These are phyloP conservation scores for Austroboletus rostrupii DNA, from an alignment of 1,284 basidiomycete genomes.

Conservation along the genomic window DNA sequence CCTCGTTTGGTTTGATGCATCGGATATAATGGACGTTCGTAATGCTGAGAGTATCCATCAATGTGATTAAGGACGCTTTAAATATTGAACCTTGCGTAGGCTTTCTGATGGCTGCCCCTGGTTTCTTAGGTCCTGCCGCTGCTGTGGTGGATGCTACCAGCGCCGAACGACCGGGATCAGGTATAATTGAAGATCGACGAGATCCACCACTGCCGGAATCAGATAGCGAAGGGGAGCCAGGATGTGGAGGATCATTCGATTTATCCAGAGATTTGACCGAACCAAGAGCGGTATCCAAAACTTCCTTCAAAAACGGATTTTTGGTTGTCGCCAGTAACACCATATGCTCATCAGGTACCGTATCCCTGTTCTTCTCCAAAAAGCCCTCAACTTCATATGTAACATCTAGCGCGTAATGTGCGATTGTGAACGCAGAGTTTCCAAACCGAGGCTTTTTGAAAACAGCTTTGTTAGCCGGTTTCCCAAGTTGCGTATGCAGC, in stretches of 20 bases:
- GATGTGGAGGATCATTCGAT: constrained; percentile 42
- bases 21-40: constrained; percentile 99
- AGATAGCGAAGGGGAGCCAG: constrained; percentile 67
- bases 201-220: constrained; percentile 72
- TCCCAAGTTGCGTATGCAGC: constrained; percentile 82
- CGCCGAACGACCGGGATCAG: constrained; percentile 77
- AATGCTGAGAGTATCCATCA: constrained; percentile 97
- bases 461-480: constrained; percentile 82
- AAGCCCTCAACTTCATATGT: constrained; percentile 99
- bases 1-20: constrained; percentile 99
- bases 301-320: constrained; percentile 92
- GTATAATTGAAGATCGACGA: constrained; percentile 76
- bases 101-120: constrained; percentile 75
- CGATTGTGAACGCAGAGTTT: constrained; percentile 94
- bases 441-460: constrained; percentile 99
- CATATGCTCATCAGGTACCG: constrained; percentile 98
- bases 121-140: constrained; percentile 47
- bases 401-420: constrained; percentile 97
- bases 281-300: constrained; percentile 84
- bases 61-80: constrained; percentile 88
- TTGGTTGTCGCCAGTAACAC: constrained; percentile 79
- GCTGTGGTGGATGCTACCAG: constrained; percentile 52
- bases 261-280: constrained; percentile 63
- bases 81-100: constrained; percentile 98
- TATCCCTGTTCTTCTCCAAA: constrained; percentile 98